A percentile compares a stretch with the other conserved stretches of the same genome.
Conservation (phyloP, 495 filamentous ascomycete species). For the Podospora conica region DNA sequence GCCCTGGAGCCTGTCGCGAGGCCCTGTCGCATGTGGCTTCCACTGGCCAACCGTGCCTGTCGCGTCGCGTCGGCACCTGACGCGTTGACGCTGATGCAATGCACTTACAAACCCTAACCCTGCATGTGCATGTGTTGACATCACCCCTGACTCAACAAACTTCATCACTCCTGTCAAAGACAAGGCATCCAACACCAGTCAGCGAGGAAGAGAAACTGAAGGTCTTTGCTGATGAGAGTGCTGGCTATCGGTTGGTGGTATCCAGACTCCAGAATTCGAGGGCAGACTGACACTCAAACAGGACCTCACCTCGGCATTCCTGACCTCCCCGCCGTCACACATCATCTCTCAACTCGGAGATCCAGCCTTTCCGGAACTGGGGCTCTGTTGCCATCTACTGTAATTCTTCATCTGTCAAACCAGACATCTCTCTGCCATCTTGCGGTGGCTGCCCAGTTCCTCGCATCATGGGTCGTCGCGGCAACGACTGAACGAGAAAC, state of each 20-base stretch:
- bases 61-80: slow-evolving; percentile 17
- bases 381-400: background rate
- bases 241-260: background rate
- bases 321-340: background rate
- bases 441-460: background rate
- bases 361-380: background rate
- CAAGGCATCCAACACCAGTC: background rate
- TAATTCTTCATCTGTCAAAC: too few relatives aligned
- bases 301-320: background rate
- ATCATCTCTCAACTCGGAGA: background rate
- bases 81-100: background rate
- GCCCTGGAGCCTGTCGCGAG: background rate
- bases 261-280: background rate
- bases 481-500: background rate
- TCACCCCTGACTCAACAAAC: background rate
- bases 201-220: background rate
- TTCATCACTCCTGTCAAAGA: too few relatives aligned
- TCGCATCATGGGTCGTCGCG: background rate
- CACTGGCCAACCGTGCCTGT: background rate
- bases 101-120: background rate
- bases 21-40: too few relatives aligned
- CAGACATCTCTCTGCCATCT: too few relatives aligned
- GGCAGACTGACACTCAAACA: background rate
- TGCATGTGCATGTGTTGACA: background rate
- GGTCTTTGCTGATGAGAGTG: background rate